A percentile compares a stretch with the other conserved stretches of the same genome.
Conservation (phyloP, 2,329 filamentous ascomycete genomes). For the Ambrosiella cleistominuta region DNA sequence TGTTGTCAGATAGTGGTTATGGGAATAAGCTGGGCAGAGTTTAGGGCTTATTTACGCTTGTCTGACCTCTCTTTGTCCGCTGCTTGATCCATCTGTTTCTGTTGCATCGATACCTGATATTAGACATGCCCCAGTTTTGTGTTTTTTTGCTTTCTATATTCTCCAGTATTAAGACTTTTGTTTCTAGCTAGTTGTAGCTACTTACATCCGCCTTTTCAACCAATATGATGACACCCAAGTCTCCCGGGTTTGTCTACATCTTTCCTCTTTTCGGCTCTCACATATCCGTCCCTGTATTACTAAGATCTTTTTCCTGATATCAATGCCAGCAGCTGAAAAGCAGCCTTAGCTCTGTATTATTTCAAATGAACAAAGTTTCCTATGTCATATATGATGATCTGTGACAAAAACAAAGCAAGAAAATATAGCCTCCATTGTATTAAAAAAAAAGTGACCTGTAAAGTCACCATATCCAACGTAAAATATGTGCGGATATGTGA, state of each 20-base stretch:
- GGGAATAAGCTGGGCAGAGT: no score
- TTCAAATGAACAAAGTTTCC: not conserved
- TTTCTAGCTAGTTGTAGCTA: slow-evolving; percentile 2
- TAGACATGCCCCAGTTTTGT: not conserved
- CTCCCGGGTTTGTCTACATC: not conserved
- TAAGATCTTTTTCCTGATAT: not conserved
- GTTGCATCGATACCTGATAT: not conserved
- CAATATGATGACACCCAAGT: not conserved
- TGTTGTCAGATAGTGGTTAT: not conserved
- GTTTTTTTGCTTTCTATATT: not conserved
- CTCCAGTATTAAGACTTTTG: not conserved
- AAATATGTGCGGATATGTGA: not conserved
- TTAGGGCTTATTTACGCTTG: not conserved
- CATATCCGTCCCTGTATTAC: not conserved
- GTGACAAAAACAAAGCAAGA: no score
- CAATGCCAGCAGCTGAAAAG: not conserved
- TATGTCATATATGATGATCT: slow-evolving; percentile 3
- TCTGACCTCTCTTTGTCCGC: not conserved
- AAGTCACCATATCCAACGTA: no score
- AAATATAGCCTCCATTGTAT: no score
- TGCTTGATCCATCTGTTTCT: not conserved
- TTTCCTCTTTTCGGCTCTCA: not conserved
- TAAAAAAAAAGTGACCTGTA: no score
- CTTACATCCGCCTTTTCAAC: not conserved
- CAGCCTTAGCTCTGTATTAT: not conserved